Conservation (phyloP, 1,139 yeast species). For the Blastobotrys niveus region DNA sequence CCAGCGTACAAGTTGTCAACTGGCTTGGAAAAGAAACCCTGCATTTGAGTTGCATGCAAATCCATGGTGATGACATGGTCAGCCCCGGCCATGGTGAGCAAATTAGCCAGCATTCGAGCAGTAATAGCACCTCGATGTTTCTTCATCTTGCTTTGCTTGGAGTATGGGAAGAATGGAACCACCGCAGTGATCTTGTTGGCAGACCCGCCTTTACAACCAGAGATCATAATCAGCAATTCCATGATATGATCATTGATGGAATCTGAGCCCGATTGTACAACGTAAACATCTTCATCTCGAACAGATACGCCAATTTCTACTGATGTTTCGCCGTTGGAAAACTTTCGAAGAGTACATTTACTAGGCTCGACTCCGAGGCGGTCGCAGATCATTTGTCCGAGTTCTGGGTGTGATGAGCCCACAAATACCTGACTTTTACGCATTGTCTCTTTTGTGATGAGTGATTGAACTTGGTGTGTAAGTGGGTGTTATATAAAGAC, state of each 20-base stretch:
- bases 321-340: slow-evolving; percentile 95
- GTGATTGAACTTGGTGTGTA: too few relatives aligned
- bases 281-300: slow-evolving; percentile 94
- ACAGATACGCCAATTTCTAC: slow-evolving; percentile 93
- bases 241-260: slow-evolving; percentile 90
- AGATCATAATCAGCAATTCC: slow-evolving; percentile 88
- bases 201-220: slow-evolving; percentile 96
- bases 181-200: slow-evolving; percentile 97
- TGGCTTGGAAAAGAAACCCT: slow-evolving; percentile 95
- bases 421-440: slow-evolving; percentile 96
- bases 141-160: slow-evolving; percentile 96
- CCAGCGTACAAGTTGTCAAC: slow-evolving; percentile 96
- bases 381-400: slow-evolving; percentile 85
- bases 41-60: slow-evolving; percentile 98
- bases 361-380: slow-evolving; percentile 94
- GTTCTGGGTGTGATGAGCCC: slow-evolving; percentile 92
- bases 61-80: slow-evolving; percentile 99
- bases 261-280: slow-evolving; percentile 88
- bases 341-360: slow-evolving; percentile 82
- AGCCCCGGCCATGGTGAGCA: slow-evolving; percentile 97
- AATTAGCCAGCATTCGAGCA: slow-evolving; percentile 96
- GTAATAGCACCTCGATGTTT: slow-evolving; percentile 98
- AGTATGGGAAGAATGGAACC: slow-evolving; percentile 94
- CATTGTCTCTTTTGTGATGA: too few relatives aligned
- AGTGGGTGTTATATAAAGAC: too few relatives aligned